phyloP scores from a whole-genome alignment of 2,329 filamentous ascomycete genomes.

The Diaporthe sp. region DNA sequence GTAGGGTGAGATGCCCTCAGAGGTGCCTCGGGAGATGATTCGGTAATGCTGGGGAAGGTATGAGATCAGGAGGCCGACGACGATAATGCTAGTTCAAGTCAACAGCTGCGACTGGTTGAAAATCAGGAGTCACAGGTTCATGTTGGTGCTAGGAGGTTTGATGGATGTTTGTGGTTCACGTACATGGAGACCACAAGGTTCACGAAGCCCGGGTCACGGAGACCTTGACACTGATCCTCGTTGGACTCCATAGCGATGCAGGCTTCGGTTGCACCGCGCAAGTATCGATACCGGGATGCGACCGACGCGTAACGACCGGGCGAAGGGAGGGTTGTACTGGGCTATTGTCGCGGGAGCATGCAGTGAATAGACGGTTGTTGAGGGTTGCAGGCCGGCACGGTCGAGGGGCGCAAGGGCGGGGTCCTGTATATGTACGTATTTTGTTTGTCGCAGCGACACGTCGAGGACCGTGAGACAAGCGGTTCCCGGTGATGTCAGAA shows the following conservation, averaged over 20 bases:
- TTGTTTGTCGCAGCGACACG: slow-evolving; percentile 18
- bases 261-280: not conserved
- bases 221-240: slow-evolving; percentile 62
- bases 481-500: slow-evolving; percentile 27
- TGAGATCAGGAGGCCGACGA: slow-evolving; percentile 90
- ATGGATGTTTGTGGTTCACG: slow-evolving; percentile 42
- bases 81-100: slow-evolving; percentile 70
- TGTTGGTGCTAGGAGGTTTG: not conserved
- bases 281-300: not conserved
- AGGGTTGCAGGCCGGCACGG: not conserved
- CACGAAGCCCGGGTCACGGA: slow-evolving; percentile 66
- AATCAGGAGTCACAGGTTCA: not conserved
- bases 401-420: not conserved
- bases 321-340: not conserved
- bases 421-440: slow-evolving; percentile 7
- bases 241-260: slow-evolving; percentile 50
- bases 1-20: slow-evolving; percentile 94
- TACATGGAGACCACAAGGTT: slow-evolving; percentile 71
- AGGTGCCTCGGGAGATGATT: slow-evolving; percentile 87
- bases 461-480: not conserved
- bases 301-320: not conserved
- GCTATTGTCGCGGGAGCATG: not conserved
- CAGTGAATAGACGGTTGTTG: not conserved
- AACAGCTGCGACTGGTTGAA: slow-evolving; percentile 41
- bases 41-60: slow-evolving; percentile 96